Percentiles rank a stretch among this genome's conserved stretches.
These are phyloP conservation scores for Metroxylon sagu DNA, from an alignment of 176 grass and related monocot species.

Conservation along the genomic window DNA sequence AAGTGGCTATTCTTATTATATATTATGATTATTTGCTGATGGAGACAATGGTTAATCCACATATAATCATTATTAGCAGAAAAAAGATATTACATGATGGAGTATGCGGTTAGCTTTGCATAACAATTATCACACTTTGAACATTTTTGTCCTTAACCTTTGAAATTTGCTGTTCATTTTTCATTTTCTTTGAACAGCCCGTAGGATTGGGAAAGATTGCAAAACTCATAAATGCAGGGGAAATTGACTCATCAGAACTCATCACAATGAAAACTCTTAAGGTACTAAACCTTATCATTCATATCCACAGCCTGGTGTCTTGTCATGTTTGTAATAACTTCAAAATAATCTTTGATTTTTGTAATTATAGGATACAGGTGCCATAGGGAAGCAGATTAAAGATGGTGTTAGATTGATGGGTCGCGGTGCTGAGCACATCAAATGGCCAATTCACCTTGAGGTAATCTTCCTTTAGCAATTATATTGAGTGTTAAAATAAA, in stretches of 20 bases:
- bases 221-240: slow-evolving; percentile 81
- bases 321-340: neutral
- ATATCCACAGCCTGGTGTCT: no score
- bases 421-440: slow-evolving; percentile 84
- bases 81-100: no score
- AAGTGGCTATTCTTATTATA: no score
- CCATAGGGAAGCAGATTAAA: slow-evolving; percentile 92
- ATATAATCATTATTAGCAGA: no score
- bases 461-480: slow-evolving; percentile 14
- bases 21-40: no score
- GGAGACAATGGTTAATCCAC: no score
- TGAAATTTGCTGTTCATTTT: slow-evolving; percentile 10
- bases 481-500: neutral
- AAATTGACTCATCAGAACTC: slow-evolving; percentile 83
- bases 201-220: slow-evolving; percentile 89
- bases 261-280: slow-evolving; percentile 97
- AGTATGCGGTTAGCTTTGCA: no score
- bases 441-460: slow-evolving; percentile 96
- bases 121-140: no score
- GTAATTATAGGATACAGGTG: slow-evolving; percentile 54
- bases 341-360: neutral
- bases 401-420: slow-evolving; percentile 96
- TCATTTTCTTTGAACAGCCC: slow-evolving; percentile 39
- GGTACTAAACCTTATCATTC: slow-evolving; percentile 26
- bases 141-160: no score